Evolutionary conservation across 2,329 filamentous ascomycete genomes (phyloP), one percentile per base, ranked within the genome.

Genomic region (Colletotrichum chrysophilum): DNA sequence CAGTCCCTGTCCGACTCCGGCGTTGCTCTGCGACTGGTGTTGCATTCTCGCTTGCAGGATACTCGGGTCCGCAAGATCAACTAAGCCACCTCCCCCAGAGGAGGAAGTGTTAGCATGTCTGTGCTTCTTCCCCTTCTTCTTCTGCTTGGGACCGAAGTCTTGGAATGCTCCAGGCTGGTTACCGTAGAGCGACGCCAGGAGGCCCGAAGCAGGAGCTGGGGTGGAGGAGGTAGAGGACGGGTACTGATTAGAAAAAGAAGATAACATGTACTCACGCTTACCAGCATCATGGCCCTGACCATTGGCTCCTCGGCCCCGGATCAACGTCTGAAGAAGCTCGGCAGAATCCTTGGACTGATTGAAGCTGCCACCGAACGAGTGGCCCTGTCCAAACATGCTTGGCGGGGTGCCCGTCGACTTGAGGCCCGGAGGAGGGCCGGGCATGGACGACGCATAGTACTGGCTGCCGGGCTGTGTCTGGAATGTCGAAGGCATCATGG

Each of bases 71-170:
- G 95, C 95, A 96, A 98, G 95, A 97, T 98, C 96, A 90, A 97
- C 96, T 96, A 98, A 93, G 91, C 95, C 96, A 95, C 95, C 95
- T 93, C 96, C 96, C 91, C 94, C 94, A 93, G 96, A 98, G 93
- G 96, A 98, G 95, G 96, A 98, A 96, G 96, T 98, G 95, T 98
- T 98, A 97, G 96, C 96, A 94, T 98, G 96, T 93, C 96, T 97
- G 92, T 98, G 96, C 95, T 98, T 98, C 93, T 98, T 98, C 91
- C 96, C 96, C 95, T 98, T 98, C 93, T 98, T 98, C 94, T 98
- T 98, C 92, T 97, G 96, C 93, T 98, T 97, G 89, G 95, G 94
- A 89, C 94, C 94, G 89, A 94, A 93, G 86, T 98, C 96, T 93
- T 96, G 94, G 89, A 95, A 95, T 88, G 92, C 92, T 90, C 94